Evolutionary conservation across 306 rosid genomes (phyloP), one percentile per base, ranked within the genome.

Genomic region (Begonia fuchsioides): DNA sequence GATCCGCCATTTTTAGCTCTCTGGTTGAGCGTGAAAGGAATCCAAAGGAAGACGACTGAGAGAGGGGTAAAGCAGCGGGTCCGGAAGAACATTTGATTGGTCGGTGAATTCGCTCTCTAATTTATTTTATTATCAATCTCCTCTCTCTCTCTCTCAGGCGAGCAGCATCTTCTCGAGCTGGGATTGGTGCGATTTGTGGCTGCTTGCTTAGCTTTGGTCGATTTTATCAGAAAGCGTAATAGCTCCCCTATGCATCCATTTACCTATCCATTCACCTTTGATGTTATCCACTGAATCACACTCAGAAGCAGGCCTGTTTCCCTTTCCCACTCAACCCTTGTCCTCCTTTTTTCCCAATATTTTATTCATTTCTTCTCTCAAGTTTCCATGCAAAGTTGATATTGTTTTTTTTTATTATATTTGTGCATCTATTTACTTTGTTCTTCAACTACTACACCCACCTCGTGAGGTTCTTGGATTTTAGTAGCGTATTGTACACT

Each of bases 181-280:
- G 56, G 59, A 82, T 79, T 83, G 85, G 79, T 54, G 46, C 56
- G 57, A 66, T 15, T 48, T 41, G 45, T 68, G 80, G 53, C 78
- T 70, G 66, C 74, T 73, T 53, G 35, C 35, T 26, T 6, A 58
- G 10, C 51, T 54, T 47, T 48, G 49, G 13, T 50, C 51, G 50
- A 67, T 68, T 81, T 54, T 44, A 48, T 59, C 52, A 48, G 38
- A 32, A 49, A 47, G 39, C 39, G 13, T 13, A 64, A 41, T 44
- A 17, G 7, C 32, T n/a, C 38, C 3, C 63, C 32, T 38, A 43
- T 57, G 9, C 62, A 63, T 68, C 74, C 67, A 67, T 58, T 55
- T 49, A 51, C 38, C 70, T 18, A 60, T 57, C 47, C 70, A 47
- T 62, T 54, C 63, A 44, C 18, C 43, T 57, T 70, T 62, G 57